Percentiles rank a stretch among this genome's conserved stretches.
Conservation (phyloP, 2,329 filamentous ascomycete species). For the Curvularia sp. region DNA sequence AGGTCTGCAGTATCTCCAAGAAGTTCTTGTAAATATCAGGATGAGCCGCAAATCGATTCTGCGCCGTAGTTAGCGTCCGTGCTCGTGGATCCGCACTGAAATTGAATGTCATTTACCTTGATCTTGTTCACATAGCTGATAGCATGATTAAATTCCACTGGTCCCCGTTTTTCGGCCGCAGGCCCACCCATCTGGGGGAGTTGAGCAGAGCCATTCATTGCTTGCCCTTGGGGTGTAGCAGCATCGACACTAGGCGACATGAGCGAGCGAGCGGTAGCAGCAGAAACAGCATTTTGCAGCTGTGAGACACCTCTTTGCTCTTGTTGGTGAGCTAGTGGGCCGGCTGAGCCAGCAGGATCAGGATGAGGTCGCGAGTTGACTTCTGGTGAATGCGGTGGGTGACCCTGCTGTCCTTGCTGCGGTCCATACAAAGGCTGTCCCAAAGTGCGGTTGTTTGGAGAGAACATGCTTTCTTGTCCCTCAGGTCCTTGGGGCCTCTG, state of each 20-base stretch:
- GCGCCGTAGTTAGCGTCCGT: slow-evolving; percentile 20
- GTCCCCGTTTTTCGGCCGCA: slow-evolving; percentile 78
- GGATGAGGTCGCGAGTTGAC: slow-evolving; percentile 47
- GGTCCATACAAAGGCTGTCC: slow-evolving; percentile 50
- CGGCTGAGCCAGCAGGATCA: slow-evolving; percentile 50
- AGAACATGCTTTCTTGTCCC: slow-evolving; percentile 51
- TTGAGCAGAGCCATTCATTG: slow-evolving; percentile 66
- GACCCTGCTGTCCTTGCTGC: slow-evolving; percentile 45
- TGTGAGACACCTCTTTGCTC: slow-evolving; percentile 72
- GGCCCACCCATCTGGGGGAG: slow-evolving; percentile 64
- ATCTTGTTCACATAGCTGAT: slow-evolving; percentile 99
- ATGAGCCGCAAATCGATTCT: slow-evolving; percentile 96
- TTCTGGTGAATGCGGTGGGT: slow-evolving; percentile 50
- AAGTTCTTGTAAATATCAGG: slow-evolving; percentile 99
- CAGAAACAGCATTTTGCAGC: slow-evolving; percentile 69
- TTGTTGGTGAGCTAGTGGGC: slow-evolving; percentile 64
- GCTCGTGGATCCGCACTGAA: slow-evolving; percentile 34
- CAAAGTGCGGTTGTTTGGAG: slow-evolving; percentile 54
- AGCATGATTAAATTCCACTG: slow-evolving; percentile 98
- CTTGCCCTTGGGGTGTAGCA: slow-evolving; percentile 61
- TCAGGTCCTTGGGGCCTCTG: slow-evolving; percentile 41
- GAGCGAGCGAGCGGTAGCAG: slow-evolving; percentile 62
- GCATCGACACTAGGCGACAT: slow-evolving; percentile 59
- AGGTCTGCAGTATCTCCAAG: slow-evolving; percentile 95
- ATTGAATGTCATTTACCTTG: slow-evolving; percentile 70